phyloP scores from a whole-genome alignment of 805 yeast genomes.

The Metschnikowia peoriensis region DNA sequence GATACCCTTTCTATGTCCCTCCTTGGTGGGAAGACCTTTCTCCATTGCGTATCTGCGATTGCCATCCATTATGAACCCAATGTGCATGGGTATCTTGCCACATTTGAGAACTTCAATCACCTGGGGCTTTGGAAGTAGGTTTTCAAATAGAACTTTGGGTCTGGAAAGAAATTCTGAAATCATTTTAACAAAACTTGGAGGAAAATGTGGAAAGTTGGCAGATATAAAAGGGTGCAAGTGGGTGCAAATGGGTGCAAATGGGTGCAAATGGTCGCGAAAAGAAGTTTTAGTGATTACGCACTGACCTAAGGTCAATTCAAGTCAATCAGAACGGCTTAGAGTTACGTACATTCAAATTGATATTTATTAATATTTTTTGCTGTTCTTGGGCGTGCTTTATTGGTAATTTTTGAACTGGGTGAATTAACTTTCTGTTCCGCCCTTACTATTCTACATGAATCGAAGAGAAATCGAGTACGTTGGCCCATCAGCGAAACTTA shows the following conservation, averaged over 20 bases:
- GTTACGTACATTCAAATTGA: no score
- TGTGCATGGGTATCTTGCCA: slow-evolving; percentile 67
- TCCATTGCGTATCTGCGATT: slow-evolving; percentile 67
- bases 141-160: neutral
- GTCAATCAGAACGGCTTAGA: no score
- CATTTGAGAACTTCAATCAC: slow-evolving; percentile 41
- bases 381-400: no score
- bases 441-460: no score
- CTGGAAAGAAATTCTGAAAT: neutral
- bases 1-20: slow-evolving; percentile 71
- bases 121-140: neutral
- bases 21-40: slow-evolving; percentile 48
- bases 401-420: no score
- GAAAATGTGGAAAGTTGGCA: neutral
- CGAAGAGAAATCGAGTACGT: no score
- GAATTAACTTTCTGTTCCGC: no score
- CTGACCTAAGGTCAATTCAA: no score
- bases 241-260: neutral
- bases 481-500: no score
- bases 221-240: neutral
- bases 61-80: slow-evolving; percentile 83
- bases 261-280: slow-evolving; percentile 13
- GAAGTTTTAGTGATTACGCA: neutral
- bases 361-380: no score
- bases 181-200: neutral